Conservation (phyloP, 2,329 filamentous ascomycete genomes). For the Aaosphaeria pasadenensis region DNA sequence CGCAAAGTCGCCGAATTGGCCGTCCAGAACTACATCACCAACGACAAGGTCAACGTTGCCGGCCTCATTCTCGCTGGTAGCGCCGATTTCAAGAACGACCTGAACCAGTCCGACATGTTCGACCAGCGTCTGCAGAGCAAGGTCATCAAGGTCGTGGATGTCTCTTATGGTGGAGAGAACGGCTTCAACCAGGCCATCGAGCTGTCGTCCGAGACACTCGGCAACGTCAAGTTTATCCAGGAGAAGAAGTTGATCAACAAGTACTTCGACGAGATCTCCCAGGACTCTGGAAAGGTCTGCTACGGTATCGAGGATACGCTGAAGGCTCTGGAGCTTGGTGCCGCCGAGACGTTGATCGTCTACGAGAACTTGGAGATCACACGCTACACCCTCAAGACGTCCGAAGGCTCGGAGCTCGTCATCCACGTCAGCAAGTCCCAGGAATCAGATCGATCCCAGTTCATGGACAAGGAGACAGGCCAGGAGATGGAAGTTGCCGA, state of each 20-base stretch:
- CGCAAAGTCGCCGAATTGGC: slow-evolving; percentile 97
- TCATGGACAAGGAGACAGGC: slow-evolving; percentile 93
- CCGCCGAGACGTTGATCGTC: slow-evolving; percentile 90
- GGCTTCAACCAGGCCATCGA: slow-evolving; percentile 99
- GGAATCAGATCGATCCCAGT: slow-evolving; percentile 75
- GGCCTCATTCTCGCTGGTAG: slow-evolving; percentile 94
- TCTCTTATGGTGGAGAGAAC: slow-evolving; percentile 98
- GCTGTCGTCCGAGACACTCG: slow-evolving; percentile 87
- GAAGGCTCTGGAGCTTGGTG: slow-evolving; percentile 93
- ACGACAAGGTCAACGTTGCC: slow-evolving; percentile 96
- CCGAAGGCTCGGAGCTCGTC: slow-evolving; percentile 67
- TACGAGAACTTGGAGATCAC: slow-evolving; percentile 97
- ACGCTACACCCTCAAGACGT: slow-evolving; percentile 84
- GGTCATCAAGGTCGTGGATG: slow-evolving; percentile 99
- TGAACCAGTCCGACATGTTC: slow-evolving; percentile 97
- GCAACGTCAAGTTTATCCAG: slow-evolving; percentile 99
- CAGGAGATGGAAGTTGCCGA: slow-evolving; percentile 95
- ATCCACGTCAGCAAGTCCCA: slow-evolving; percentile 87
- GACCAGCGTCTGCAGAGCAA: slow-evolving; percentile 87
- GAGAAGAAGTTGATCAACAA: slow-evolving; percentile 99
- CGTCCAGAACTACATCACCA: slow-evolving; percentile 98
- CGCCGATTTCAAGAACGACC: slow-evolving; percentile 98
- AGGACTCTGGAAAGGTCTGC: slow-evolving; percentile 94
- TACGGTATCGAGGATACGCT: slow-evolving; percentile 98
- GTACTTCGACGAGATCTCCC: slow-evolving; percentile 98